Percentiles rank a stretch among this genome's conserved stretches.
Conservation (phyloP, 345 rosid genomes). For the Erodium maritimum region DNA sequence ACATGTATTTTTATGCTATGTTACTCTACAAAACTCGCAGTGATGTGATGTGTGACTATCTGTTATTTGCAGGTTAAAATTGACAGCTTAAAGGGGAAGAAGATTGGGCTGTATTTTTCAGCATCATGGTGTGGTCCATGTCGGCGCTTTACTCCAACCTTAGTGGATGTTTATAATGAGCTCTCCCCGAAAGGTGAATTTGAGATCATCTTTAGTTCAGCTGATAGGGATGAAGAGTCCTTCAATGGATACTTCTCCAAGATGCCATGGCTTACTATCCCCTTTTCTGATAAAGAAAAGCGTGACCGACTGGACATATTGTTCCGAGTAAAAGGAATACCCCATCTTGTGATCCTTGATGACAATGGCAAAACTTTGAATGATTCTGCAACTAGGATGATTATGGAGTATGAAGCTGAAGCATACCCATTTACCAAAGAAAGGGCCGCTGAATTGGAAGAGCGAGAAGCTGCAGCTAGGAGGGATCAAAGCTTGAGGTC, state of each 20-base stretch:
- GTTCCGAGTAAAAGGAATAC: conserved; percentile 59
- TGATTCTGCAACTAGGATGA: conserved; percentile 35
- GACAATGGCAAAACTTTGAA: conserved; percentile 39
- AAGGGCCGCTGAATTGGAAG: conserved; percentile 49
- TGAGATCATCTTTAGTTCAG: conserved; percentile 49
- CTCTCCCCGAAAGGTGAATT: conserved; percentile 36
- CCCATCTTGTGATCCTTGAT: conserved; percentile 56
- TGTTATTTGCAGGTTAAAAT: conserved; percentile 43
- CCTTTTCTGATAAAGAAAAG: conserved; percentile 45
- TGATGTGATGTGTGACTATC: background rate
- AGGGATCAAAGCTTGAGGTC: conserved; percentile 47
- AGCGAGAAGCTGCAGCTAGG: conserved; percentile 45
- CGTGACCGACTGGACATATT: conserved; percentile 35
- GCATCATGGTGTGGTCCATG: conserved; percentile 86
- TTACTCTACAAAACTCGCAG: too few species aligned
- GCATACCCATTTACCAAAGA: conserved; percentile 56
- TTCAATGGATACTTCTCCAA: conserved; percentile 45
- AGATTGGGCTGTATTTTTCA: conserved; percentile 65
- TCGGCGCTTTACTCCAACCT: conserved; percentile 44
- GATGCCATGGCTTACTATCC: conserved; percentile 91
- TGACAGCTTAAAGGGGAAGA: conserved; percentile 63
- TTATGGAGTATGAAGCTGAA: conserved; percentile 52
- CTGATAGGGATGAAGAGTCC: conserved; percentile 45
- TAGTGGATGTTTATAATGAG: conserved; percentile 44
- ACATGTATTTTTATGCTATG: too few species aligned